These are phyloP conservation scores for Xerocomus spinulosus DNA, from an alignment of 768 basidiomycete species.

Conservation along the genomic window DNA sequence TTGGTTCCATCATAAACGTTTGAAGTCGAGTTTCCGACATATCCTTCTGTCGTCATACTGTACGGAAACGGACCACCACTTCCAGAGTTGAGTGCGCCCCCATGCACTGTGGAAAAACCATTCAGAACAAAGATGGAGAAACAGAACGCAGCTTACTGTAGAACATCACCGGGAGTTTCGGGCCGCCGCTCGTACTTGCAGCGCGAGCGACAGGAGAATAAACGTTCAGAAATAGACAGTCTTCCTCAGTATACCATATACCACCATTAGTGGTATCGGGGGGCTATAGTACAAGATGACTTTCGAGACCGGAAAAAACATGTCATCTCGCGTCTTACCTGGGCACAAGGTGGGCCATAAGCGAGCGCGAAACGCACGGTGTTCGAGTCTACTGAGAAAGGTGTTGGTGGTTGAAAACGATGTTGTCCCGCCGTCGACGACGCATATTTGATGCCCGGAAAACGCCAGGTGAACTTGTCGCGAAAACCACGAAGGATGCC, in stretches of 20 bases:
- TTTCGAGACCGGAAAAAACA: not conserved
- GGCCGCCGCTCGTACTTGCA: not conserved
- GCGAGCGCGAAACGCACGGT: conserved; percentile 1
- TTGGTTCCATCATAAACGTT: conserved; percentile 24
- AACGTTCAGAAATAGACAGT: conserved; percentile 20
- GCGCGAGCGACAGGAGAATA: conserved; percentile 9
- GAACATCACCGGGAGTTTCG: conserved; percentile 22
- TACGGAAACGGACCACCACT: conserved; percentile 16
- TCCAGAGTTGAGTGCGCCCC: conserved; percentile 16
- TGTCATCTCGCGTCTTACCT: conserved; percentile 1
- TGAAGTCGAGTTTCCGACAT: conserved; percentile 14
- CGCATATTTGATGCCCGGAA: conserved; percentile 16
- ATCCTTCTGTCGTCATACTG: conserved; percentile 20
- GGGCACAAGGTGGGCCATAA: conserved; percentile 19
- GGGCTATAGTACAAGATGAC: conserved; percentile 2
- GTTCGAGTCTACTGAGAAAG: conserved; percentile 5
- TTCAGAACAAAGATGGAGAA: not conserved
- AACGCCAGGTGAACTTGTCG: conserved; percentile 17
- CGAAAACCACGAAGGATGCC: conserved; percentile 19
- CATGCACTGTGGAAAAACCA: conserved; percentile 11
- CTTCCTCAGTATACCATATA: conserved; percentile 6
- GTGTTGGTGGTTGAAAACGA: conserved; percentile 12
- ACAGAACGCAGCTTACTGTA: not conserved
- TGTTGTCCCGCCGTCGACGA: conserved; percentile 2
- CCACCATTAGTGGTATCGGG: conserved; percentile 14